phyloP scores from a whole-genome alignment of 2,329 filamentous ascomycete species.

The Shiraia bambusicola region DNA sequence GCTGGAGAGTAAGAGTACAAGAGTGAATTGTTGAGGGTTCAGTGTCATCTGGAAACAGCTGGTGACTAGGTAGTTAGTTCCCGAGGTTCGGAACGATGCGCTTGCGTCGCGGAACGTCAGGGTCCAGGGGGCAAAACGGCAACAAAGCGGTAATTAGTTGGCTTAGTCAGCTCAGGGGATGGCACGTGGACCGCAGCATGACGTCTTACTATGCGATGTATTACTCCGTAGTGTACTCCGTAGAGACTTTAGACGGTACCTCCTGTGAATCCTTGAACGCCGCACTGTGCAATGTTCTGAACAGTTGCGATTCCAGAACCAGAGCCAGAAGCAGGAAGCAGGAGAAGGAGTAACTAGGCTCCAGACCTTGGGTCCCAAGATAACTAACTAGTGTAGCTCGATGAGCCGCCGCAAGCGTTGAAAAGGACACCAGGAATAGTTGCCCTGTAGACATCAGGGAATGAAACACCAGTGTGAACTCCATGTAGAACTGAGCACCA shows the following conservation, averaged over 20 bases:
- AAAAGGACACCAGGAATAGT: constrained; percentile 46
- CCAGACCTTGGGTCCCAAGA: constrained; percentile 41
- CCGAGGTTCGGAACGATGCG: constrained; percentile 29
- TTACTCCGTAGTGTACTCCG: too few relatives aligned
- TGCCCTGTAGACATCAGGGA: constrained; percentile 47
- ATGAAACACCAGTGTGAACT: constrained; percentile 48
- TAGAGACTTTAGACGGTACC: constrained; percentile 44
- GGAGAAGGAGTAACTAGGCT: constrained; percentile 22
- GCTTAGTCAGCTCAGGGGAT: constrained; percentile 13
- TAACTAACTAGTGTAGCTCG: constrained; percentile 43
- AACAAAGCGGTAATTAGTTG: constrained; percentile 6
- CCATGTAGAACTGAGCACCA: constrained; percentile 50
- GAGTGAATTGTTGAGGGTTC: constrained; percentile 17
- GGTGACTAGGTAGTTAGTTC: constrained; percentile 20
- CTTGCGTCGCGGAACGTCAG: constrained; percentile 9
- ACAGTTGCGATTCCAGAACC: constrained; percentile 19
- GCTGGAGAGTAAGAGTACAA: constrained; percentile 4
- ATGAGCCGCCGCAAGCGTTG: constrained; percentile 43
- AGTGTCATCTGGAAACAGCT: constrained; percentile 17
- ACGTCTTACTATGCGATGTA: too few relatives aligned
- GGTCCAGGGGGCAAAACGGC: constrained; percentile 4
- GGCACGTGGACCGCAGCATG: too few relatives aligned
- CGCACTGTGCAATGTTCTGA: constrained; percentile 48
- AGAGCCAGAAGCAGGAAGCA: constrained; percentile 10
- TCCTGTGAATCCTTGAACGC: constrained; percentile 48